phyloP scores from a whole-genome alignment of 2,329 filamentous ascomycete species.

The Albifimbria verrucaria region DNA sequence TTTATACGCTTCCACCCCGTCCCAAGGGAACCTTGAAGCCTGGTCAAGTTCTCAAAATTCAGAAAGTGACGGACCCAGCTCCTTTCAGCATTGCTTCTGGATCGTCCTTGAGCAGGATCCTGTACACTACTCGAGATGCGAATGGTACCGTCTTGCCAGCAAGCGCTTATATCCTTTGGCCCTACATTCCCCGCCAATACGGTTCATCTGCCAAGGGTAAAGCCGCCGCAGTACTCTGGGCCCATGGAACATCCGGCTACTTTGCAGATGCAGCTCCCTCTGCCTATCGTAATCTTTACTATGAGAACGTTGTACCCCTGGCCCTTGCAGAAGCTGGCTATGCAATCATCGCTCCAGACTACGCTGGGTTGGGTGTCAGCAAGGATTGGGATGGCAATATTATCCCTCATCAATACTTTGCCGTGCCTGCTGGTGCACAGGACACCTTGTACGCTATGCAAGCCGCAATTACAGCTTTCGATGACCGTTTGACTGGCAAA shows the following conservation, averaged over 20 bases:
- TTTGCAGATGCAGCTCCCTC: slow-evolving; percentile 34
- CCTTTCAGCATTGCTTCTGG: slow-evolving; percentile 6
- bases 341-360: slow-evolving; percentile 43
- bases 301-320: slow-evolving; percentile 32
- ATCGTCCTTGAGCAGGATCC: slow-evolving; percentile 1
- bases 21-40: not conserved
- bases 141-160: slow-evolving; percentile 11
- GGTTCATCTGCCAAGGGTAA: too few species aligned
- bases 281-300: slow-evolving; percentile 33
- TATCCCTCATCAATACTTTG: slow-evolving; percentile 38
- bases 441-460: slow-evolving; percentile 39
- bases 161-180: slow-evolving; percentile 9
- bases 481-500: slow-evolving; percentile 21
- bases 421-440: slow-evolving; percentile 31
- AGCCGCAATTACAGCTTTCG: slow-evolving; percentile 38
- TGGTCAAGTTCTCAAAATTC: slow-evolving; percentile 9
- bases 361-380: slow-evolving; percentile 38
- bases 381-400: slow-evolving; percentile 25
- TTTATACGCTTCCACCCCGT: slow-evolving; percentile 9
- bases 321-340: slow-evolving; percentile 36
- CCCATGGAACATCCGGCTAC: slow-evolving; percentile 41
- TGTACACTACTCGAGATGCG: slow-evolving; percentile 8
- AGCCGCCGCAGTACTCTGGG: slow-evolving; percentile 34
- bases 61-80: slow-evolving; percentile 6
- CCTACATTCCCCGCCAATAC: slow-evolving; percentile 2